A percentile compares a stretch with the other conserved stretches of the same genome.
These are phyloP conservation scores for Chlorencoelia australis DNA, from an alignment of 2,329 filamentous ascomycete genomes.

Conservation along the genomic window DNA sequence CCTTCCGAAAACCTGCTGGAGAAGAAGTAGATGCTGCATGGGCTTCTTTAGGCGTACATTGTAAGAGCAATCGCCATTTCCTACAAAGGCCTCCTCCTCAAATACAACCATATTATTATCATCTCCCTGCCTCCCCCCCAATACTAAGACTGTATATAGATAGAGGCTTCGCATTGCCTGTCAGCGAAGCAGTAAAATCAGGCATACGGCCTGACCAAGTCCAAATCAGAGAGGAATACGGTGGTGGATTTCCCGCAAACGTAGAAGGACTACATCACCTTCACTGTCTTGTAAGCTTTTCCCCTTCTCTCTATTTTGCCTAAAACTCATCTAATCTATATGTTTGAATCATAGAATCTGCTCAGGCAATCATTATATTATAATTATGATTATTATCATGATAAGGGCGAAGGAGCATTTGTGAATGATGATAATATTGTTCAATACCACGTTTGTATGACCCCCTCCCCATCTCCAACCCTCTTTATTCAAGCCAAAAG, in stretches of 20 bases:
- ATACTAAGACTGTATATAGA: constrained; percentile 15
- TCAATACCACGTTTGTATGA: constrained; percentile 40
- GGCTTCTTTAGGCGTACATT: constrained; percentile 39
- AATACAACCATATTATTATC: not conserved
- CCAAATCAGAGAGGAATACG: constrained; percentile 39
- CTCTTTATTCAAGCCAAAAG: too few species aligned
- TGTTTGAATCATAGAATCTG: constrained; percentile 30
- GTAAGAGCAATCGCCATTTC: constrained; percentile 24
- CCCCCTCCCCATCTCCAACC: not conserved
- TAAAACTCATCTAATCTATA: not conserved
- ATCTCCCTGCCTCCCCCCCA: not conserved
- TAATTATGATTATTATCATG: constrained; percentile 42
- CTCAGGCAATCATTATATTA: constrained; percentile 41
- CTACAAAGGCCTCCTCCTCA: not conserved
- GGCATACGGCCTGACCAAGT: constrained; percentile 39
- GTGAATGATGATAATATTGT: constrained; percentile 38
- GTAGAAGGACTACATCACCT: constrained; percentile 38
- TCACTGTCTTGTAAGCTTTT: constrained; percentile 33
- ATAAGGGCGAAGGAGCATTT: constrained; percentile 36
- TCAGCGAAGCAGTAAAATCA: constrained; percentile 31
- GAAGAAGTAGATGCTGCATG: constrained; percentile 44
- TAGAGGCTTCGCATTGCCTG: constrained; percentile 31
- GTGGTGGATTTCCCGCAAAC: constrained; percentile 40
- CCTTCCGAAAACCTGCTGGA: constrained; percentile 36
- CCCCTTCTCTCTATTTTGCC: not conserved